phyloP scores from a whole-genome alignment of 495 filamentous ascomycete species.

The Physcia stellaris region DNA sequence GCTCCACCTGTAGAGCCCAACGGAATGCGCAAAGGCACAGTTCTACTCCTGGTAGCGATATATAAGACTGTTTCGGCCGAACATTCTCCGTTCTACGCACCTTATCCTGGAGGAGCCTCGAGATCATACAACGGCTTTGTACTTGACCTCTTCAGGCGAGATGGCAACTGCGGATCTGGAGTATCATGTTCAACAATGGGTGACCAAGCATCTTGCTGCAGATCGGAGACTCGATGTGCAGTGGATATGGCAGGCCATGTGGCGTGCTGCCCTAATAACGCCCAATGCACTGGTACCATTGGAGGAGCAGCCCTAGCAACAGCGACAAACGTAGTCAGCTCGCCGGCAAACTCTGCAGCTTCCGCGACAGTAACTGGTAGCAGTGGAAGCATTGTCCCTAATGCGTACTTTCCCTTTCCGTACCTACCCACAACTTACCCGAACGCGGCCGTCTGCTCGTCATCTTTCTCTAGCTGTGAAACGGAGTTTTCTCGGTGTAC shows the following conservation, averaged over 20 bases:
- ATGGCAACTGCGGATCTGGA: too few relatives aligned
- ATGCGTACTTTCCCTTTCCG: slow-evolving; percentile 51
- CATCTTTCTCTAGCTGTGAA: slow-evolving; percentile 52
- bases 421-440: slow-evolving; percentile 52
- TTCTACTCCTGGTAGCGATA: too few relatives aligned
- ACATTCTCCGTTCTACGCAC: neutral
- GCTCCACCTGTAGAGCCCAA: too few relatives aligned
- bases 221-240: slow-evolving; percentile 37
- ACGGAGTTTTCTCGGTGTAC: slow-evolving; percentile 51
- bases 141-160: slow-evolving; percentile 11
- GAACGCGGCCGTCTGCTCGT: slow-evolving; percentile 48
- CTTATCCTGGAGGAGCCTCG: neutral
- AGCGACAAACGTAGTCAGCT: slow-evolving; percentile 14
- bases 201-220: slow-evolving; percentile 43
- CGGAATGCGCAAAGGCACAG: too few relatives aligned
- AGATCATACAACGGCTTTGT: neutral
- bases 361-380: slow-evolving; percentile 10
- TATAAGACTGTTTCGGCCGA: too few relatives aligned
- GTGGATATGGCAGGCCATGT: slow-evolving; percentile 44
- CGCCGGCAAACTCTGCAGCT: slow-evolving; percentile 8
- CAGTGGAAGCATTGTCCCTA: slow-evolving; percentile 22
- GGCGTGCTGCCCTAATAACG: slow-evolving; percentile 50
- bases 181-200: slow-evolving; percentile 34
- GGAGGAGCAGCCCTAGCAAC: slow-evolving; percentile 17
- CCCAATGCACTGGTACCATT: slow-evolving; percentile 38